A percentile compares a stretch with the other conserved stretches of the same genome.
These are phyloP conservation scores for Epichloe coenophiala DNA, from an alignment of 2,329 filamentous ascomycete genomes.

Conservation along the genomic window DNA sequence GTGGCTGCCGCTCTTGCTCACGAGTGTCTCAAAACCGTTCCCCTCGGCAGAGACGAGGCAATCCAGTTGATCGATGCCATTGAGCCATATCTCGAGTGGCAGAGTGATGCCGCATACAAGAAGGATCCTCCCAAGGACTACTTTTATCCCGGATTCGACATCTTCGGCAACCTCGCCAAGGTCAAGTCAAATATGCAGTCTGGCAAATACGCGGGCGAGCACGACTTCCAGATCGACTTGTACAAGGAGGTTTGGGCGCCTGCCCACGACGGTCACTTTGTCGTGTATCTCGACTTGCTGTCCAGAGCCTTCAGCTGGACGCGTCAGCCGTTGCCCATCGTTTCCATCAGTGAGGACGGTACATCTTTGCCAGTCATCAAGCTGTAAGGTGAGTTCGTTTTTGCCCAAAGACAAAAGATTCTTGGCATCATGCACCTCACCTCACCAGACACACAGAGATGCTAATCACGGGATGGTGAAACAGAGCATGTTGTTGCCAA, in stretches of 20 bases:
- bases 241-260: conserved; percentile 31
- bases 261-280: conserved; percentile 53
- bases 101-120: conserved; percentile 33
- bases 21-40: conserved; percentile 25
- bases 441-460: background rate
- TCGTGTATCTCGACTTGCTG: conserved; percentile 8
- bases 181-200: conserved; percentile 29
- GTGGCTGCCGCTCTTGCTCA: conserved; percentile 22
- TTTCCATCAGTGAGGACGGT: conserved; percentile 23
- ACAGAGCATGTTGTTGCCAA: conserved; percentile 11
- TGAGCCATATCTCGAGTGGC: conserved; percentile 31
- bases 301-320: conserved; percentile 6
- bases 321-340: conserved; percentile 20
- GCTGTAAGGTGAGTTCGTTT: conserved; percentile 8
- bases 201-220: conserved; percentile 35
- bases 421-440: too few species aligned
- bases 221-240: conserved; percentile 40
- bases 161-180: conserved; percentile 29
- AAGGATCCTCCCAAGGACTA: conserved; percentile 39
- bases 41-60: conserved; percentile 22
- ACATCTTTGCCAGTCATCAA: conserved; percentile 10
- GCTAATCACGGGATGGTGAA: background rate
- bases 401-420: background rate
- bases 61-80: conserved; percentile 22
- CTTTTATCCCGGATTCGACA: conserved; percentile 32